These are phyloP conservation scores for Didymella lethalis DNA, from an alignment of 2,329 filamentous ascomycete genomes.

Conservation along the genomic window DNA sequence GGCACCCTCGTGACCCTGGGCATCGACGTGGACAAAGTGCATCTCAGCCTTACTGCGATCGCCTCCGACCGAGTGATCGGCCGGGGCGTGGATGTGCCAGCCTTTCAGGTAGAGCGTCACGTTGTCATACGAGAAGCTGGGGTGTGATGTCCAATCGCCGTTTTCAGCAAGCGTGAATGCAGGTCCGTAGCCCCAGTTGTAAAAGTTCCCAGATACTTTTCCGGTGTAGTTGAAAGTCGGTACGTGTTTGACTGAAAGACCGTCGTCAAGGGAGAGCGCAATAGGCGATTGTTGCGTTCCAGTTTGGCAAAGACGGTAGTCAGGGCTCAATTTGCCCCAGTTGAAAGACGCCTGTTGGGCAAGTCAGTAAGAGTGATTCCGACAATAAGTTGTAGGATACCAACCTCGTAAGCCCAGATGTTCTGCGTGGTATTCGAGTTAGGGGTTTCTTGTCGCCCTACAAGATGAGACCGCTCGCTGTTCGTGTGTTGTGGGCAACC, in stretches of 20 bases:
- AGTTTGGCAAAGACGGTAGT: slow-evolving; percentile 58
- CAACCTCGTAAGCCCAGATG: slow-evolving; percentile 31
- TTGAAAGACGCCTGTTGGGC: slow-evolving; percentile 45
- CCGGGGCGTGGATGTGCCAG: slow-evolving; percentile 62
- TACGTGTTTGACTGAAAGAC: slow-evolving; percentile 52
- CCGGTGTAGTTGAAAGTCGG: slow-evolving; percentile 55
- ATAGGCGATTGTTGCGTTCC: slow-evolving; percentile 62
- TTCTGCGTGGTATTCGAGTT: slow-evolving; percentile 24
- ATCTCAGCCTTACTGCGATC: slow-evolving; percentile 57
- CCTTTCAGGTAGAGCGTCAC: slow-evolving; percentile 58
- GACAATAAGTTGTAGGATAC: slow-evolving; percentile 2
- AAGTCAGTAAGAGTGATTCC: slow-evolving; percentile 42
- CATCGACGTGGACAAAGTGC: slow-evolving; percentile 59
- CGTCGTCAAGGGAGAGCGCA: slow-evolving; percentile 51
- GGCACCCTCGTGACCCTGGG: slow-evolving; percentile 52
- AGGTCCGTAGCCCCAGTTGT: slow-evolving; percentile 61
- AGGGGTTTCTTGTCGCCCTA: slow-evolving; percentile 15
- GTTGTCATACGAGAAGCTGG: slow-evolving; percentile 57
- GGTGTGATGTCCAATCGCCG: slow-evolving; percentile 51
- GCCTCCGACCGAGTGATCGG: slow-evolving; percentile 58
- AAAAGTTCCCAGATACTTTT: slow-evolving; percentile 51
- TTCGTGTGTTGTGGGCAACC: slow-evolving; percentile 31
- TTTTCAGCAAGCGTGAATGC: slow-evolving; percentile 53
- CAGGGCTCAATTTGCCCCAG: slow-evolving; percentile 52
- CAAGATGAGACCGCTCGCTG: slow-evolving; percentile 19